These are phyloP conservation scores for Aureobasidium sp. DNA, from an alignment of 2,329 filamentous ascomycete species.

Conservation along the genomic window DNA sequence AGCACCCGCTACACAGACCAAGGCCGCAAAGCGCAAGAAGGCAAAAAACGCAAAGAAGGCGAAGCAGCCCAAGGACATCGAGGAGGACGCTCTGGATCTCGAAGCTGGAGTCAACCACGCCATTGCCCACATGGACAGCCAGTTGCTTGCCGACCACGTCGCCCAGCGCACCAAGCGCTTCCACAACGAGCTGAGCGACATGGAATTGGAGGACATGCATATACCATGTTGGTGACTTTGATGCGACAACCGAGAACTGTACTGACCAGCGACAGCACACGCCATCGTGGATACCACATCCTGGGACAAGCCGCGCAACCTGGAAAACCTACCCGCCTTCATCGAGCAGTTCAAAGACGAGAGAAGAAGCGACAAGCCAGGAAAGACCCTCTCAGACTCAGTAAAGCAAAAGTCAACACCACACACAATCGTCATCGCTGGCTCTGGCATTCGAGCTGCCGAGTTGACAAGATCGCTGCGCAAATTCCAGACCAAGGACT, in stretches of 20 bases:
- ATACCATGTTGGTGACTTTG: constrained; percentile 58
- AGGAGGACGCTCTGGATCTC: constrained; percentile 50
- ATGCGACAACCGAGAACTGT: not conserved
- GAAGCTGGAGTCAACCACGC: constrained; percentile 62
- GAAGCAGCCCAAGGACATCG: constrained; percentile 53
- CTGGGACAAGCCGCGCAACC: constrained; percentile 59
- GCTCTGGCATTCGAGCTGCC: constrained; percentile 76
- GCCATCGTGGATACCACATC: constrained; percentile 69
- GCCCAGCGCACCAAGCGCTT: constrained; percentile 72
- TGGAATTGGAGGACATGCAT: constrained; percentile 78
- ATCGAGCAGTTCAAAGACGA: constrained; percentile 48
- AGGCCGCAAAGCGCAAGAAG: constrained; percentile 35
- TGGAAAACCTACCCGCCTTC: constrained; percentile 71
- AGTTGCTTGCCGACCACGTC: constrained; percentile 77
- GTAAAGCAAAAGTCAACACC: constrained; percentile 55
- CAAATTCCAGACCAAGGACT: constrained; percentile 71
- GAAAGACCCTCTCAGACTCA: constrained; percentile 52
- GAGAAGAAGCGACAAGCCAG: constrained; percentile 5
- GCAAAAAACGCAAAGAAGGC: constrained; percentile 56
- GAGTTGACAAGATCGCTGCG: constrained; percentile 72
- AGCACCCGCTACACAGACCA: constrained; percentile 18
- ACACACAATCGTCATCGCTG: constrained; percentile 84
- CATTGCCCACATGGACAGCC: constrained; percentile 75
- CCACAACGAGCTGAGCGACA: constrained; percentile 68
- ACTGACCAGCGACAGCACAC: not conserved